Percentiles rank a stretch among this genome's conserved stretches.
Conservation (phyloP, 2,329 filamentous ascomycete species). For the Pestalotiopsis sp. region DNA sequence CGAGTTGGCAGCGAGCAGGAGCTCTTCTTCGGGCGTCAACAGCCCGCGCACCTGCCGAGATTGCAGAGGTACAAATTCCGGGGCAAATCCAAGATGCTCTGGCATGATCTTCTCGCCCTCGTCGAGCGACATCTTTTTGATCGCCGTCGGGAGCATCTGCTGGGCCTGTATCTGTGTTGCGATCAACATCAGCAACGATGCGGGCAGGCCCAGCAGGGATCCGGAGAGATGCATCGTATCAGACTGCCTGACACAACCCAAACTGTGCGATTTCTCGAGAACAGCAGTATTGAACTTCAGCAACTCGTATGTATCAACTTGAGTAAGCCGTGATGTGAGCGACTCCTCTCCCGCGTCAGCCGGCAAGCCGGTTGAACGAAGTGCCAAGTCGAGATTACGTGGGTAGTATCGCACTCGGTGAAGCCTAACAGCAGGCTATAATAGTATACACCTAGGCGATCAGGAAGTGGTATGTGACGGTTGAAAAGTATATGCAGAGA, state of each 20-base stretch:
- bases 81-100: conserved; percentile 61
- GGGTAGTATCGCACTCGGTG: conserved; percentile 4
- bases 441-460: not conserved
- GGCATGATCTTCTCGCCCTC: conserved; percentile 74
- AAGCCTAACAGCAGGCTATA: conserved; percentile 4
- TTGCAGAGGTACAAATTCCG: conserved; percentile 27
- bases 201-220: conserved; percentile 39
- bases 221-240: conserved; percentile 41
- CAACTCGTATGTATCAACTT: not conserved
- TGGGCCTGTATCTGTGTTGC: conserved; percentile 39
- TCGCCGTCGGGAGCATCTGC: conserved; percentile 53
- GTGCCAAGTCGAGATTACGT: conserved; percentile 2
- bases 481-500: not conserved
- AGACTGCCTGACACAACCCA: not conserved
- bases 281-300: not conserved
- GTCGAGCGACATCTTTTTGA: conserved; percentile 74
- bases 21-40: conserved; percentile 29
- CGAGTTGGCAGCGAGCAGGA: conserved; percentile 31
- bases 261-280: not conserved
- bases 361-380: not conserved
- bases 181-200: conserved; percentile 49
- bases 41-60: conserved; percentile 31
- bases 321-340: not conserved
- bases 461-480: not conserved
- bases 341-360: not conserved